Evolutionary conservation across 805 yeast genomes (phyloP), one percentile per base, ranked within the genome.

Genomic region (baker's yeast (Saccharomyces cerevisiae)): DNA sequence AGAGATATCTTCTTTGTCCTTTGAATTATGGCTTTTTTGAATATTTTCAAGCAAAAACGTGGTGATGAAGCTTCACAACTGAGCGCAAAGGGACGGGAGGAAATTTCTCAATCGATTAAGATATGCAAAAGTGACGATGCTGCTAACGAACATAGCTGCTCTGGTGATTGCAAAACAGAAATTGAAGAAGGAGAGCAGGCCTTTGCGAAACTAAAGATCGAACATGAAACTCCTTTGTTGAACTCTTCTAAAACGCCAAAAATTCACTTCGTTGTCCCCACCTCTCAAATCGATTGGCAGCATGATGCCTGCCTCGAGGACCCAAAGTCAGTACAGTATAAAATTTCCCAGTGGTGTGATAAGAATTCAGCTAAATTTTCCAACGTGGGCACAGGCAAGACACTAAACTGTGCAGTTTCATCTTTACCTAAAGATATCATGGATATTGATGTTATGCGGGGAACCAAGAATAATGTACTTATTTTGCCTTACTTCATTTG

Each of bases 271-370:
- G 71, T 92, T 32, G 83, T 91, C 0, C 86, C 96, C 1, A 90
- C 97, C 0, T 95, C 94, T 10, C 83, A 83, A 60, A 66, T 79
- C 0, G 96, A 92, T 69, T 92, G 99, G 99, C 73, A 71, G 14
- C 92, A 81, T 57, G 87, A 87, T 63, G 88, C 96, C 2, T 74
- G 77, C 8, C 48, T 27, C 21, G 73, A 68, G 30, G 79, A 77
- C 30, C 51, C 64, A 26, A 70, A 73, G 2, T 73, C 83, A 0
- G 72, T 85, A 41, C 78, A 82, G 41, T 59, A 75, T 41, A 72
- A 69, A 10, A 71, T 82, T 9, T 67, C 70, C 22, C 55, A 63
- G n/a, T 80, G 78, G 78, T 59, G 71, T 69, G 51, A 60, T 32
- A 11, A 51, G 48, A 22, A 71, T 59, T 60, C 65, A 55, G 11